phyloP scores from a whole-genome alignment of 371 early-diverging fungal species.

The Mortierella sp. region DNA sequence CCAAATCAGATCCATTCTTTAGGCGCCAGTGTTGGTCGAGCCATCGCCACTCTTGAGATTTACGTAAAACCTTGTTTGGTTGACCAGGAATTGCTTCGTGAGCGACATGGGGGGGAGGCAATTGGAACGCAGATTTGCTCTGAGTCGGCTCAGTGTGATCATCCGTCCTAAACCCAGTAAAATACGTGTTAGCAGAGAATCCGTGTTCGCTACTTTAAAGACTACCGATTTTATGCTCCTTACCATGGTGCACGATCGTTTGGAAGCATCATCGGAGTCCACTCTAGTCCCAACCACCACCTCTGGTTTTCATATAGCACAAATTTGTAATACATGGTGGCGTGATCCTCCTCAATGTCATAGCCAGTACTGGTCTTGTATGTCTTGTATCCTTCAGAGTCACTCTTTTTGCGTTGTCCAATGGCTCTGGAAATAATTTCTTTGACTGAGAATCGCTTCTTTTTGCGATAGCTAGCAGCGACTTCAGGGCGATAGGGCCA shows the following conservation, averaged over 20 bases:
- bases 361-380: slow-evolving; percentile 54
- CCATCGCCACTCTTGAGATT: slow-evolving; percentile 60
- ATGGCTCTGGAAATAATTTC: slow-evolving; percentile 56
- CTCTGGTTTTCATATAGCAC: slow-evolving; percentile 60
- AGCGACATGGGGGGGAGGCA: slow-evolving; percentile 47
- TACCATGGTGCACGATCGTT: slow-evolving; percentile 62
- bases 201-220: not conserved
- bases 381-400: slow-evolving; percentile 20
- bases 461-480: slow-evolving; percentile 33
- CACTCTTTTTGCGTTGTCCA: slow-evolving; percentile 57
- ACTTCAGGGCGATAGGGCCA: slow-evolving; percentile 38
- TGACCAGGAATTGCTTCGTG: slow-evolving; percentile 48
- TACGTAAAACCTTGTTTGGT: slow-evolving; percentile 53
- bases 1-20: slow-evolving; percentile 37
- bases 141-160: slow-evolving; percentile 60
- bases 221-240: not conserved
- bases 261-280: slow-evolving; percentile 62
- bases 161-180: slow-evolving; percentile 46
- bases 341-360: slow-evolving; percentile 52
- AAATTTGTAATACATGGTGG: slow-evolving; percentile 59
- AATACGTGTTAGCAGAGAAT: not conserved
- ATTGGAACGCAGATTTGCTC: slow-evolving; percentile 56
- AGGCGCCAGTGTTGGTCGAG: slow-evolving; percentile 56
- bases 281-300: slow-evolving; percentile 61
- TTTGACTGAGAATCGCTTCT: slow-evolving; percentile 47